Conservation (phyloP, 768 basidiomycete genomes). For the Wakefieldia striispora region DNA sequence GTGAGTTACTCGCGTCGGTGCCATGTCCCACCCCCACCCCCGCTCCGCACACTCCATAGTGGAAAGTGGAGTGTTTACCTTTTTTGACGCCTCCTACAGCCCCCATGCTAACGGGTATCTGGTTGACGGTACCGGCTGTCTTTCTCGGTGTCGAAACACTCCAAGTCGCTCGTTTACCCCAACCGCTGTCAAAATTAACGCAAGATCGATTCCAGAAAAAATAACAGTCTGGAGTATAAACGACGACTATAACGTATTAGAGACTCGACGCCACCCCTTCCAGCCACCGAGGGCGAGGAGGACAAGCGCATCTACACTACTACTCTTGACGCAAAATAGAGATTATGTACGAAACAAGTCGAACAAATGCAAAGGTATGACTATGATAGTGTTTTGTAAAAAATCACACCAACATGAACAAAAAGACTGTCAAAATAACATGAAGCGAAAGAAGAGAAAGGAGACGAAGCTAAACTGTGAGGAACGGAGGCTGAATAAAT, state of each 20-base stretch:
- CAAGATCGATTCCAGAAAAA: not conserved
- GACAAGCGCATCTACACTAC: conserved; percentile 29
- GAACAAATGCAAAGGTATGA: conserved; percentile 23
- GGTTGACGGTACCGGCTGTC: too few species aligned
- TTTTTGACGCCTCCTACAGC: too few species aligned
- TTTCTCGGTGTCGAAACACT: too few species aligned
- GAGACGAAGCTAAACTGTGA: conserved; percentile 8
- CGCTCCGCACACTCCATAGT: too few species aligned
- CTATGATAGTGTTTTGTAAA: conserved; percentile 17
- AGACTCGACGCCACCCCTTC: conserved; percentile 16
- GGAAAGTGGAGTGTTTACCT: too few species aligned
- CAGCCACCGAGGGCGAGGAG: conserved; percentile 1
- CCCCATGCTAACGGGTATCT: too few species aligned
- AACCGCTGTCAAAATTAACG: too few species aligned
- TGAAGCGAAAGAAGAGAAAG: conserved; percentile 6
- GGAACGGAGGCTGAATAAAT: conserved; percentile 25
- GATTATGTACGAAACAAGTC: conserved; percentile 31
- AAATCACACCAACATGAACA: conserved; percentile 13
- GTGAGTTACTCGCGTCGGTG: too few species aligned
- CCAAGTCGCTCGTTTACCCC: too few species aligned
- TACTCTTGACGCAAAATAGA: conserved; percentile 18
- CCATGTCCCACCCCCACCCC: too few species aligned
- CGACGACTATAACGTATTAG: conserved; percentile 37
- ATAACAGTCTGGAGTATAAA: conserved; percentile 22
- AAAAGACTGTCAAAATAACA: conserved; percentile 4